Evolutionary conservation across 2,329 filamentous ascomycete genomes (phyloP).

Genomic region (Penicillium sp.): DNA sequence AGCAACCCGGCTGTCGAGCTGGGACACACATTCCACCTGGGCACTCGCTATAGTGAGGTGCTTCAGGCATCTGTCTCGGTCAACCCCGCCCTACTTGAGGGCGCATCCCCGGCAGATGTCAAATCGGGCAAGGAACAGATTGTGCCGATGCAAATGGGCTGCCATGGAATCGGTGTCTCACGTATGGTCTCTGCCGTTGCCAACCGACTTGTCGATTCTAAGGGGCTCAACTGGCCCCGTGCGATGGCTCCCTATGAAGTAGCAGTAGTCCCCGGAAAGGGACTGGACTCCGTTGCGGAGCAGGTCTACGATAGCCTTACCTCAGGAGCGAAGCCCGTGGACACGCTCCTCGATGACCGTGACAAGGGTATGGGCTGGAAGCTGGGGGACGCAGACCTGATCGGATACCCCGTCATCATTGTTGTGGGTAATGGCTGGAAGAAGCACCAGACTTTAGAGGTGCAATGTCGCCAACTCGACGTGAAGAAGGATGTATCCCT

Average conservation of each 20-base stretch:
- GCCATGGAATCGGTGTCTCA: conserved; percentile 91
- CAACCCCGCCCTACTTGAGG: conserved; percentile 31
- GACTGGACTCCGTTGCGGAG: conserved; percentile 50
- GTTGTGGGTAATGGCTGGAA: conserved; percentile 74
- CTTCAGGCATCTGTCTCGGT: conserved; percentile 64
- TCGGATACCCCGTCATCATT: conserved; percentile 83
- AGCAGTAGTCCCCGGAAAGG: conserved; percentile 61
- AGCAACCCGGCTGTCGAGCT: conserved; percentile 79
- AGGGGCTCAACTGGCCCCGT: conserved; percentile 83
- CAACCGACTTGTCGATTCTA: conserved; percentile 68
- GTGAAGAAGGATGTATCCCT: conserved; percentile 61
- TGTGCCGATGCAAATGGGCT: conserved; percentile 84
- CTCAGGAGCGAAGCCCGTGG: conserved; percentile 43
- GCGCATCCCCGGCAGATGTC: conserved; percentile 14
- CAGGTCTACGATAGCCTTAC: conserved; percentile 65
- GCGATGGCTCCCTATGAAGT: conserved; percentile 83
- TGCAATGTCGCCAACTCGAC: conserved; percentile 72
- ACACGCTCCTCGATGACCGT: conserved; percentile 75
- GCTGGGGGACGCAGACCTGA: conserved; percentile 81
- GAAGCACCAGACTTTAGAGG: conserved; percentile 61
- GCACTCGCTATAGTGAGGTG: conserved; percentile 80
- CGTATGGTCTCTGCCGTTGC: conserved; percentile 86
- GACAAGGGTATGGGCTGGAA: conserved; percentile 74
- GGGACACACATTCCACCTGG: conserved; percentile 92
- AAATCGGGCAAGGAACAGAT: conserved; percentile 32